phyloP scores from a whole-genome alignment of 768 basidiomycete genomes.

The Boletus barrowsii region DNA sequence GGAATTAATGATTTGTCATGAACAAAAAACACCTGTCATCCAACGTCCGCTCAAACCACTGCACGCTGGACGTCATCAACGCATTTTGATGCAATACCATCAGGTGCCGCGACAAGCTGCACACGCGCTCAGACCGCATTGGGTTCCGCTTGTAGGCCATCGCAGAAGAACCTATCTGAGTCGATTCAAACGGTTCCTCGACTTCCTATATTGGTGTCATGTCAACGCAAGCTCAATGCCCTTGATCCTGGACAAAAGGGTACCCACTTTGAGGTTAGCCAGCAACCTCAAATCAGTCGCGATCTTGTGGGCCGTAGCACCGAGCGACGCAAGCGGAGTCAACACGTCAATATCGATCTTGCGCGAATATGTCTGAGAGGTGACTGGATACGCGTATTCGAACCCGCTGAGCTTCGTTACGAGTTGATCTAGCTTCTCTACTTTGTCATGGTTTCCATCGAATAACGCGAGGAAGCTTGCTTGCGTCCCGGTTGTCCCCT shows the following conservation, averaged over 20 bases:
- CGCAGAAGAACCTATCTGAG: conserved; percentile 94
- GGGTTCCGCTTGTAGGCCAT: conserved; percentile 99
- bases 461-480: conserved; percentile 93
- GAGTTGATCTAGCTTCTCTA: conserved; percentile 81
- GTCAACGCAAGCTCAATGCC: conserved; percentile 1
- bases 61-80: conserved; percentile 89
- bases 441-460: conserved; percentile 94
- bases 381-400: conserved; percentile 93
- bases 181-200: conserved; percentile 98
- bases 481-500: conserved; percentile 99
- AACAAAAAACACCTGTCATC: conserved; percentile 73
- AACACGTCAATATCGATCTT: conserved; percentile 96
- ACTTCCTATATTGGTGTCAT: conserved; percentile 59
- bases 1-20: not conserved
- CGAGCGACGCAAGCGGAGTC: conserved; percentile 83
- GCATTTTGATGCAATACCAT: conserved; percentile 97
- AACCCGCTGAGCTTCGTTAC: conserved; percentile 94
- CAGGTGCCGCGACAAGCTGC: conserved; percentile 92
- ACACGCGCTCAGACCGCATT: conserved; percentile 97
- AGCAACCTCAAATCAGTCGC: conserved; percentile 92
- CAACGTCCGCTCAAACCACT: conserved; percentile 98
- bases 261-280: conserved; percentile 81
- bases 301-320: conserved; percentile 97
- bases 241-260: not conserved
- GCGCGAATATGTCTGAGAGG: conserved; percentile 97